These are phyloP conservation scores for Penicillium sp. DNA, from an alignment of 2,329 filamentous ascomycete species.

Conservation along the genomic window DNA sequence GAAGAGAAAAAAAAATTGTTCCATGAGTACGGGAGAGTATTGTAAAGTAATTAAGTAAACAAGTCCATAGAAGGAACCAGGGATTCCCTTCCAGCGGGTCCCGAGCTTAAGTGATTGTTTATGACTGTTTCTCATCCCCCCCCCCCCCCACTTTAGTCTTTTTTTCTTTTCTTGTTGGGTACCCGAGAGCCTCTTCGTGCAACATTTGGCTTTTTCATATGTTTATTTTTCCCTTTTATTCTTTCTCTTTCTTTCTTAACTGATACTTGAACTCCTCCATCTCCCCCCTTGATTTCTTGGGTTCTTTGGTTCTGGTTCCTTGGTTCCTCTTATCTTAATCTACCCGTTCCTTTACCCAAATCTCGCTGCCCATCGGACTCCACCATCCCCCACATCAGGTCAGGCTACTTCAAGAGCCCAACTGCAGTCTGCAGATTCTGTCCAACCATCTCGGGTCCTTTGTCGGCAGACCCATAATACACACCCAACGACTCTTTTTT, in stretches of 20 bases:
- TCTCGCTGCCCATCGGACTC: slow-evolving; percentile 16
- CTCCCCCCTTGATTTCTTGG: background rate
- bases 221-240: slow-evolving; percentile 2
- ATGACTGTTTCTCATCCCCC: background rate
- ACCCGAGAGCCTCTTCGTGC: slow-evolving; percentile 23
- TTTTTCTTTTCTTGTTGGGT: slow-evolving; percentile 18
- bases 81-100: slow-evolving; percentile 18
- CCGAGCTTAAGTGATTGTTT: background rate
- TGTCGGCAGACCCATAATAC: slow-evolving; percentile 8
- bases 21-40: background rate
- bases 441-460: slow-evolving; percentile 14
- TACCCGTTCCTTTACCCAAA: background rate
- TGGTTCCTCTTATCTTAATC: slow-evolving; percentile 2
- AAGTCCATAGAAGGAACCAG: background rate
- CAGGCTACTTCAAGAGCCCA: slow-evolving; percentile 24
- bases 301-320: background rate
- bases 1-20: background rate
- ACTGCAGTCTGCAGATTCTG: slow-evolving; percentile 23
- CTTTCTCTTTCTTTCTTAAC: background rate
- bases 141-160: slow-evolving; percentile 5
- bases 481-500: slow-evolving; percentile 14
- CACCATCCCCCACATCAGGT: slow-evolving; percentile 17
- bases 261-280: background rate
- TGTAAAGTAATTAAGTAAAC: too few relatives aligned
- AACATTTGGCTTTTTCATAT: slow-evolving; percentile 4